phyloP scores from a whole-genome alignment of 345 rosid species.

The Murraya koenigii region DNA sequence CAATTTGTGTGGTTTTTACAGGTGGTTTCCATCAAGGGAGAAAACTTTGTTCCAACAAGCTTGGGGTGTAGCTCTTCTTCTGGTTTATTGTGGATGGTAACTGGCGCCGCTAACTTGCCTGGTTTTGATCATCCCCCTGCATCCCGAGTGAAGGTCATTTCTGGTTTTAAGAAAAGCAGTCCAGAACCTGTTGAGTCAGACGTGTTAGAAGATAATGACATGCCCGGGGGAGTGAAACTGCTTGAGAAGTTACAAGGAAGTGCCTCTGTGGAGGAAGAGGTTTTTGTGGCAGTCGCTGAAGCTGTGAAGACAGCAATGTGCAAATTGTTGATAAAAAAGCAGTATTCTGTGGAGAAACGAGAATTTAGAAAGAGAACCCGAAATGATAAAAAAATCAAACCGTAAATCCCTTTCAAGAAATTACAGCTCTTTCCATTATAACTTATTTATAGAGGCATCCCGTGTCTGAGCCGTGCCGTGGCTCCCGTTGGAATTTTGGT shows the following conservation, averaged over 20 bases:
- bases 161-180: constrained; percentile 28
- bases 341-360: constrained; percentile 63
- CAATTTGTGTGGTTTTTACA: constrained; percentile 25
- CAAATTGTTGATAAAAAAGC: constrained; percentile 80
- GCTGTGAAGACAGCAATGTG: constrained; percentile 77
- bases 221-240: constrained; percentile 65
- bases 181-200: constrained; percentile 22
- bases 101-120: constrained; percentile 64
- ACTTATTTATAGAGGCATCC: background rate
- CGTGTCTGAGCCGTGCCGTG: background rate
- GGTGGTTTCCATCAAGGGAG: constrained; percentile 55
- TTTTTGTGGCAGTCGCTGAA: constrained; percentile 65
- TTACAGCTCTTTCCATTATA: background rate
- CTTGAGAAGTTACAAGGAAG: constrained; percentile 69
- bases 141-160: constrained; percentile 49
- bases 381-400: constrained; percentile 66
- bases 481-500: constrained; percentile 2
- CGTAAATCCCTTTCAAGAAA: constrained; percentile 17
- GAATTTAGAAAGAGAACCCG: constrained; percentile 85
- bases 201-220: constrained; percentile 42
- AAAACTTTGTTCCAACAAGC: constrained; percentile 75
- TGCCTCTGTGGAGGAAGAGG: constrained; percentile 50
- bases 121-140: constrained; percentile 47
- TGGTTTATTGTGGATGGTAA: constrained; percentile 68
- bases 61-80: constrained; percentile 39